Conservation (phyloP, 305 asterid genomes). For the Coffea humblotiana region DNA sequence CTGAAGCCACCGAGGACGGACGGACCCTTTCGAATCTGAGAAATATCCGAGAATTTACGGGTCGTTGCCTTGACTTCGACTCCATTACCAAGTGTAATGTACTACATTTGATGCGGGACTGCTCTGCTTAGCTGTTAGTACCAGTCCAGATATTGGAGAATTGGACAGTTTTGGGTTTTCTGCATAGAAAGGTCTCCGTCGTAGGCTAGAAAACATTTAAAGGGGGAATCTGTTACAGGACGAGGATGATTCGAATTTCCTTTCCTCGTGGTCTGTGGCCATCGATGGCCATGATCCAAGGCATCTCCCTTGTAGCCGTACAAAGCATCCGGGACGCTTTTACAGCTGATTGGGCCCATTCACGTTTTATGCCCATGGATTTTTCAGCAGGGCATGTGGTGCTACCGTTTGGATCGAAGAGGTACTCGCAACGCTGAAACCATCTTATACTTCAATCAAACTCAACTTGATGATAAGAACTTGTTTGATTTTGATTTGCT, state of each 20-base stretch:
- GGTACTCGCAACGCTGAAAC: too few relatives aligned
- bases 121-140: not conserved
- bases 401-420: not conserved
- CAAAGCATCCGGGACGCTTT: not conserved
- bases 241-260: too few relatives aligned
- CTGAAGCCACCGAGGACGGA: not conserved
- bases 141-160: not conserved
- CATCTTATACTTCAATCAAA: too few relatives aligned
- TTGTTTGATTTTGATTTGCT: too few relatives aligned
- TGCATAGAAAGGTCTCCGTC: not conserved
- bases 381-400: constrained; percentile 27
- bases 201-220: not conserved
- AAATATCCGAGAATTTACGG: not conserved
- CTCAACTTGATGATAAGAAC: too few relatives aligned
- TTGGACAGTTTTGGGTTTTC: too few relatives aligned
- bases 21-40: not conserved
- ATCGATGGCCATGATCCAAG: too few relatives aligned
- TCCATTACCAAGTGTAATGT: not conserved
- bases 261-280: not conserved
- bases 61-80: not conserved
- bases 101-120: not conserved
- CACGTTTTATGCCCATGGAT: constrained; percentile 13
- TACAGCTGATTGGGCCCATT: constrained; percentile 21
- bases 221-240: not conserved
- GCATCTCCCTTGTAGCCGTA: not conserved